Base-by-base conservation (phyloP, 495 filamentous ascomycete species). In the Letharia lupina region DNA sequence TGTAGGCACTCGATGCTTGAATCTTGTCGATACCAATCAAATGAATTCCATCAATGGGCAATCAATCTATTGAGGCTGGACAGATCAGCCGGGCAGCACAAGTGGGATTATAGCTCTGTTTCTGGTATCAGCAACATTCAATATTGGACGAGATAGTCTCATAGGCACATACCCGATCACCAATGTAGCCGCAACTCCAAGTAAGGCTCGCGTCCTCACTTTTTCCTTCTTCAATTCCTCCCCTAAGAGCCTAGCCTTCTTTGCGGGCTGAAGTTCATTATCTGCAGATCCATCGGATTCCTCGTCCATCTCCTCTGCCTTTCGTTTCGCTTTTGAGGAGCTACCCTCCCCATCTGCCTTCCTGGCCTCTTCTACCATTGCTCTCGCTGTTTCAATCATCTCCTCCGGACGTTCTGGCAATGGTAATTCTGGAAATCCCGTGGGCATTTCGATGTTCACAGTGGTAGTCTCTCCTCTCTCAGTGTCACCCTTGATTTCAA, bases 351-450 rank as follows among this genome's bases (percentile, higher is more conserved):
- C 72, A 31, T 72, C 66, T n/a, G 84, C 74, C 67, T 86, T 84
- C 58, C 80, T 81, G 52, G 90, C 91, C 63, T 89, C 89, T 61
- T 89, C 84, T 9, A 98, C 94, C 91, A 97, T 96, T 69, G 86
- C 85, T 74, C 89, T 91, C 10, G 94, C 94, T 74, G 89, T 83
- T 58, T 84, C 87, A 57, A 98, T 86, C 88, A 97, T 89, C 42
- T 87, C 81, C 64, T 89, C 80, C 0, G 92, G 86, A 61, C 89
- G 86, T 50, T 89, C 89, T 4, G 89, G 83, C 13, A 88, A 81
- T 0, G 90, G 89, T 13, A 90, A 76, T 48, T 91, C 86, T 20
- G 87, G 86, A 15, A 81, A 78, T 16, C 79, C 81, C 16, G 87
- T 80, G 15, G 90, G 88, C 76, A 89, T 77, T 70, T 96, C 90